Conservation (phyloP, 1,284 basidiomycete species). For the Ustanciosporium gigantosporum region DNA sequence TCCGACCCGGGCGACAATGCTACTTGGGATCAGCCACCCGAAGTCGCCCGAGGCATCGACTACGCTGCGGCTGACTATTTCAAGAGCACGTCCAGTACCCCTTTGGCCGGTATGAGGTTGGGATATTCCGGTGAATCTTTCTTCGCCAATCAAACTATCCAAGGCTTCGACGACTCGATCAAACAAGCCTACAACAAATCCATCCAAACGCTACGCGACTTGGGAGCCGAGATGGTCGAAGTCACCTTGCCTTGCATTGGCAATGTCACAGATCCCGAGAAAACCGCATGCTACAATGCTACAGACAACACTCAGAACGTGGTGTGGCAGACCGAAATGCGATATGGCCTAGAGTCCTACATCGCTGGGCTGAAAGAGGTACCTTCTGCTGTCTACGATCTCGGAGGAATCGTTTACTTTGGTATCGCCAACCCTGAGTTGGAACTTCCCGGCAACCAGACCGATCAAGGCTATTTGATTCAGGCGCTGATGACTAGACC, state of each 20-base stretch:
- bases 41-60: slow-evolving; percentile 13
- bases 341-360: slow-evolving; percentile 13
- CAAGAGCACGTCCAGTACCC: not conserved
- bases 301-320: slow-evolving; percentile 8
- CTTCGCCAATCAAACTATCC: slow-evolving; percentile 18
- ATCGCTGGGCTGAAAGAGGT: slow-evolving; percentile 12
- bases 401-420: slow-evolving; percentile 28
- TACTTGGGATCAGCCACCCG: slow-evolving; percentile 14
- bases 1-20: slow-evolving; percentile 23
- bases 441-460: slow-evolving; percentile 14
- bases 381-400: slow-evolving; percentile 17
- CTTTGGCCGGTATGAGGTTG: slow-evolving; percentile 4
- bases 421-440: slow-evolving; percentile 11
- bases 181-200: slow-evolving; percentile 6
- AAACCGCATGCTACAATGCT: slow-evolving; percentile 16
- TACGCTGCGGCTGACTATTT: slow-evolving; percentile 13
- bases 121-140: slow-evolving; percentile 15
- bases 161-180: slow-evolving; percentile 13
- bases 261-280: slow-evolving; percentile 1
- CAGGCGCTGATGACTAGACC: slow-evolving; percentile 20
- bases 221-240: slow-evolving; percentile 19
- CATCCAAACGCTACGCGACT: slow-evolving; percentile 7
- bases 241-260: slow-evolving; percentile 29
- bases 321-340: slow-evolving; percentile 27
- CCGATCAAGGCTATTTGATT: slow-evolving; percentile 25